A percentile compares a stretch with the other conserved stretches of the same genome.
Conservation (phyloP, 345 rosid genomes). For the Acer campestre region DNA sequence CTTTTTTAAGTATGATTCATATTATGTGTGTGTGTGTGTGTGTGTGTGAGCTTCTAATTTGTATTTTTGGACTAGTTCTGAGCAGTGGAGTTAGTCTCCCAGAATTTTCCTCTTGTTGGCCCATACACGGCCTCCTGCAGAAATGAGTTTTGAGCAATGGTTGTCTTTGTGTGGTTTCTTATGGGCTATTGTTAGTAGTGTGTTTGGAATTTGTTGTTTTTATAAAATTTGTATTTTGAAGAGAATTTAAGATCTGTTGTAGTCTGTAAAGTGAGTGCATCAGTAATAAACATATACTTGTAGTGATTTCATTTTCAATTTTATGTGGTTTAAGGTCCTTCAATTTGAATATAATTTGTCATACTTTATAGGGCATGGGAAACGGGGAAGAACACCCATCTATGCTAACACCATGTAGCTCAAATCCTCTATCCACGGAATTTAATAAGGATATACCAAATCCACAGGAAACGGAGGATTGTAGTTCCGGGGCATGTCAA, state of each 20-base stretch:
- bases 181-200: neutral
- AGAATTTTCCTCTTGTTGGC: constrained; percentile 12
- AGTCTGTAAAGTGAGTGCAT: constrained; percentile 17
- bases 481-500: too few relatives aligned
- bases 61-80: neutral
- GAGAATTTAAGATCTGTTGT: neutral
- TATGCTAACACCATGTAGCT: too few relatives aligned
- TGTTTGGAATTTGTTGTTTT: neutral
- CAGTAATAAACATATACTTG: neutral
- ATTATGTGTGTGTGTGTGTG: too few relatives aligned
- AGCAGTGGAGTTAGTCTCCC: neutral
- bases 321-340: too few relatives aligned
- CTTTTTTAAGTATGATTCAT: too few relatives aligned
- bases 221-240: neutral
- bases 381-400: too few relatives aligned
- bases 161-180: neutral
- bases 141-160: neutral
- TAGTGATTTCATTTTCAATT: too few relatives aligned
- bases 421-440: too few relatives aligned
- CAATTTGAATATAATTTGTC: too few relatives aligned
- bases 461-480: too few relatives aligned
- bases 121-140: neutral
- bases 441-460: too few relatives aligned
- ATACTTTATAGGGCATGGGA: too few relatives aligned
- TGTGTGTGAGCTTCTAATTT: neutral